Evolutionary conservation across 1,284 basidiomycete genomes (phyloP).

Genomic region (Athelia sp.): DNA sequence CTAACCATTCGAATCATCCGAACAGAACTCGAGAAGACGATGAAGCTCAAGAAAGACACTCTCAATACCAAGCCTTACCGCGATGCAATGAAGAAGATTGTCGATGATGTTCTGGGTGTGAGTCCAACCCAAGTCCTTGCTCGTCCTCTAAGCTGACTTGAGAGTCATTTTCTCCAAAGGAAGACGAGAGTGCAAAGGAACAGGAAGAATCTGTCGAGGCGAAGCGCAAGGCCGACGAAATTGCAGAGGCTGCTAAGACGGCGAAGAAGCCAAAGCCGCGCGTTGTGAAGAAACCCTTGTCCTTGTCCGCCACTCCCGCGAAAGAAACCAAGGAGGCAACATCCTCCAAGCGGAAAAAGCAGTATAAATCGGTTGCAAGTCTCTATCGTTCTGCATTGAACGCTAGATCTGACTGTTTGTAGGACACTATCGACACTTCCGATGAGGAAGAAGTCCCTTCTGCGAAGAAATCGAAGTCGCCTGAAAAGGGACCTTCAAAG

Average conservation of each 20-base stretch:
- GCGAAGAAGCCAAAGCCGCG: constrained; percentile 7
- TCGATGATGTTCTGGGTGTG: constrained; percentile 30
- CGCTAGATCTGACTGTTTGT: constrained; percentile 7
- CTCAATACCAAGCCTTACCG: constrained; percentile 41
- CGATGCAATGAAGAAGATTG: constrained; percentile 34
- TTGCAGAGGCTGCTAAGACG: constrained; percentile 10
- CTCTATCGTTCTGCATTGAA: constrained; percentile 4
- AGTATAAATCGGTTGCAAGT: constrained; percentile 24
- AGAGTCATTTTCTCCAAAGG: constrained; percentile 2
- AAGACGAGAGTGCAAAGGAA: constrained; percentile 7
- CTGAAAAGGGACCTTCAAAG: constrained; percentile 8
- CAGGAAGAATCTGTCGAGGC: not conserved
- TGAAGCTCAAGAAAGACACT: constrained; percentile 33
- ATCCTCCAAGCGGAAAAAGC: constrained; percentile 10
- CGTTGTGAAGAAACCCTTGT: constrained; percentile 18
- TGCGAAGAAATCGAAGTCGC: constrained; percentile 3
- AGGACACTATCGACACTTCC: not conserved
- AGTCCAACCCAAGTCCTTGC: constrained; percentile 12
- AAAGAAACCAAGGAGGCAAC: constrained; percentile 9
- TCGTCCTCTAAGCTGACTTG: constrained; percentile 10
- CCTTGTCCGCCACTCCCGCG: constrained; percentile 3
- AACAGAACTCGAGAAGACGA: constrained; percentile 34
- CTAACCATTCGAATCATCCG: constrained; percentile 46
- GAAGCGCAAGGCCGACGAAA: constrained; percentile 5
- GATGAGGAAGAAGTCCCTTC: not conserved